These are phyloP conservation scores for Trichomonascaceae sp. DNA, from an alignment of 1,139 yeast species.

Conservation along the genomic window DNA sequence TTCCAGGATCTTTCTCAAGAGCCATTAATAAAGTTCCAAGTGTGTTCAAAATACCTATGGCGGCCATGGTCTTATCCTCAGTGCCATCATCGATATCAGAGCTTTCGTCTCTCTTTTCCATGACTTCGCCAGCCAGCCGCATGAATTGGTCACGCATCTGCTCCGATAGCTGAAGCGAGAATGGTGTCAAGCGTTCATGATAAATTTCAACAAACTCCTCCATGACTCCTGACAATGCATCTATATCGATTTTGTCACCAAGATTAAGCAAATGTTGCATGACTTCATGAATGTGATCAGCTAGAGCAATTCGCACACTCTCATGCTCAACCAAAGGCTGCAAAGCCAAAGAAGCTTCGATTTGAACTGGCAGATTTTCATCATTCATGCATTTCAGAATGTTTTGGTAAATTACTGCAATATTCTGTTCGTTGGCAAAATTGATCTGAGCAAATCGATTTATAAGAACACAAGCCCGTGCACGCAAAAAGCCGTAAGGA, in stretches of 20 bases:
- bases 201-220: conserved; percentile 92
- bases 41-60: conserved; percentile 79
- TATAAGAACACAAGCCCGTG: conserved; percentile 77
- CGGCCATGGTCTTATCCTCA: conserved; percentile 82
- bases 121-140: conserved; percentile 63
- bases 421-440: conserved; percentile 44
- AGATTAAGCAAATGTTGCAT: conserved; percentile 74
- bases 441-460: conserved; percentile 63
- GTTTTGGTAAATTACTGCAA: conserved; percentile 58
- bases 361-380: conserved; percentile 65
- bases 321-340: conserved; percentile 69
- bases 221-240: conserved; percentile 83
- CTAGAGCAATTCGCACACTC: conserved; percentile 61
- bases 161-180: conserved; percentile 79
- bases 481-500: conserved; percentile 65
- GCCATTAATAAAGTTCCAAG: conserved; percentile 82
- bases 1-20: conserved; percentile 72
- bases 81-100: conserved; percentile 36
- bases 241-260: conserved; percentile 80
- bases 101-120: conserved; percentile 38
- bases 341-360: conserved; percentile 79
- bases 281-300: conserved; percentile 65
- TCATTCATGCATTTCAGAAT: conserved; percentile 54
- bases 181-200: conserved; percentile 85
- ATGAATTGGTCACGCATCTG: conserved; percentile 76